These are phyloP conservation scores for Trichoderma citrinoviride DNA, from an alignment of 2,329 filamentous ascomycete genomes.

Conservation along the genomic window DNA sequence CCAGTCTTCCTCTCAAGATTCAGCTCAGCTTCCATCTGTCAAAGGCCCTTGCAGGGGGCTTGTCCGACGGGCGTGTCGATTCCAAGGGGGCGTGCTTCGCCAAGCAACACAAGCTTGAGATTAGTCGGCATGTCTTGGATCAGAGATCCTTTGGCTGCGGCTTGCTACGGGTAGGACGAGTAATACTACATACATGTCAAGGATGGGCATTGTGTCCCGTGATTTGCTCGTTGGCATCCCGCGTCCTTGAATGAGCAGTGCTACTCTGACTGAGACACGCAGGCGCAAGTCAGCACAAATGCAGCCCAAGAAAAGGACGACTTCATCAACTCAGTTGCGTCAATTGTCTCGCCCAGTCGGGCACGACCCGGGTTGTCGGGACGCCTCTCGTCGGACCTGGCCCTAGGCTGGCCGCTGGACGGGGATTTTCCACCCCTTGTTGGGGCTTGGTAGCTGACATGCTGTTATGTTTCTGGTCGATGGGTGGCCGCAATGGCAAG, in stretches of 20 bases:
- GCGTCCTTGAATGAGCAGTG: neutral
- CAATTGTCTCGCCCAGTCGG: neutral
- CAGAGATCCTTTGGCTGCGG: neutral
- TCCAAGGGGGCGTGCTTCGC: slow-evolving; percentile 4
- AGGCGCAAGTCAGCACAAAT: neutral
- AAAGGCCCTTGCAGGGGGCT: slow-evolving; percentile 19
- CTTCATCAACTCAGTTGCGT: slow-evolving; percentile 8
- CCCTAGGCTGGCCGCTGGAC: neutral
- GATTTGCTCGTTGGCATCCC: slow-evolving; percentile 17
- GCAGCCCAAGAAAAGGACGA: neutral
- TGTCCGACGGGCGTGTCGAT: slow-evolving; percentile 13
- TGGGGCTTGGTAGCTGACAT: neutral
- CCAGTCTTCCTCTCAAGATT: neutral
- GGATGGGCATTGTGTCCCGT: neutral
- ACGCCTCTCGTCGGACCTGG: slow-evolving; percentile 9
- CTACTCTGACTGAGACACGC: slow-evolving; percentile 20
- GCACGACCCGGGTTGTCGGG: slow-evolving; percentile 21
- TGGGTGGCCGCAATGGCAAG: neutral
- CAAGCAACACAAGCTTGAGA: slow-evolving; percentile 8
- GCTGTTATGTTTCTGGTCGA: slow-evolving; percentile 11
- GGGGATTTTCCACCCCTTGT: neutral
- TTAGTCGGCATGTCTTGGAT: slow-evolving; percentile 23
- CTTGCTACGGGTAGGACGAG: slow-evolving; percentile 1
- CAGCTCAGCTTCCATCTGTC: slow-evolving; percentile 1
- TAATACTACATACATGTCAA: neutral